A percentile compares a stretch with the other conserved stretches of the same genome.
phyloP scores from a whole-genome alignment of 768 basidiomycete species.

The Daedaleopsis sinensis region DNA sequence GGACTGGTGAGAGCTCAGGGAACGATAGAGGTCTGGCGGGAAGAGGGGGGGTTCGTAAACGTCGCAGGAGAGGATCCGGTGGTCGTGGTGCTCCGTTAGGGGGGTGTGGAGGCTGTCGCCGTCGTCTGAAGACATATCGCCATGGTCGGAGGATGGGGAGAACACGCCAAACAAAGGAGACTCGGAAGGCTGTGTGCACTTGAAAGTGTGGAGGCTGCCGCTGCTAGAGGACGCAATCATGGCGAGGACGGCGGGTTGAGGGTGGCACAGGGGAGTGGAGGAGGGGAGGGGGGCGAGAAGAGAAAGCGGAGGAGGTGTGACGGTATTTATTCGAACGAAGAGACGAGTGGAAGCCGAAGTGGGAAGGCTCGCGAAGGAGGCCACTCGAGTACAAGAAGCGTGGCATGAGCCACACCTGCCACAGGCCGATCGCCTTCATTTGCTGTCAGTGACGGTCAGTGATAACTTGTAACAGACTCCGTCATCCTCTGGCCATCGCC shows the following conservation, averaged over 20 bases:
- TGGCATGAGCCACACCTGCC: conserved; percentile 9
- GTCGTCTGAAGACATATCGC: conserved; percentile 41
- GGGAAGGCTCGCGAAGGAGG: conserved; percentile 5
- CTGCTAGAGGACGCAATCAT: neutral
- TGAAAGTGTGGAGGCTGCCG: neutral
- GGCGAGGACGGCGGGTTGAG: conserved; percentile 6
- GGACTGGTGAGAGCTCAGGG: conserved; percentile 1
- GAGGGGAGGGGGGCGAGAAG: conserved; percentile 19
- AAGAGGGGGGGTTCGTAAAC: conserved; percentile 24
- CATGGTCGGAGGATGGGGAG: conserved; percentile 38
- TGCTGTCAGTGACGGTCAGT: neutral
- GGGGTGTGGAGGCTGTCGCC: conserved; percentile 46
- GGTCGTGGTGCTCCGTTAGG: conserved; percentile 35
- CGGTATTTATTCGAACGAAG: conserved; percentile 22
- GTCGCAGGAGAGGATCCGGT: conserved; percentile 28
- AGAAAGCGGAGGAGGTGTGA: conserved; percentile 8
- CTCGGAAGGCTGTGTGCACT: neutral
- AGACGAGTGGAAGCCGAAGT: conserved; percentile 10
- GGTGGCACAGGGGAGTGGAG: conserved; percentile 19
- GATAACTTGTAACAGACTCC: conserved; percentile 8
- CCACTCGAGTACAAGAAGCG: conserved; percentile 6
- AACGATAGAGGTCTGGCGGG: conserved; percentile 13
- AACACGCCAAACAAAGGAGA: conserved; percentile 28
- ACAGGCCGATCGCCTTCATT: conserved; percentile 14
- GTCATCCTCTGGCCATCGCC: neutral